Evolutionary conservation across 2,329 filamentous ascomycete species (phyloP), one percentile per base, ranked within the genome.

Genomic region (Pyricularia grisea): DNA sequence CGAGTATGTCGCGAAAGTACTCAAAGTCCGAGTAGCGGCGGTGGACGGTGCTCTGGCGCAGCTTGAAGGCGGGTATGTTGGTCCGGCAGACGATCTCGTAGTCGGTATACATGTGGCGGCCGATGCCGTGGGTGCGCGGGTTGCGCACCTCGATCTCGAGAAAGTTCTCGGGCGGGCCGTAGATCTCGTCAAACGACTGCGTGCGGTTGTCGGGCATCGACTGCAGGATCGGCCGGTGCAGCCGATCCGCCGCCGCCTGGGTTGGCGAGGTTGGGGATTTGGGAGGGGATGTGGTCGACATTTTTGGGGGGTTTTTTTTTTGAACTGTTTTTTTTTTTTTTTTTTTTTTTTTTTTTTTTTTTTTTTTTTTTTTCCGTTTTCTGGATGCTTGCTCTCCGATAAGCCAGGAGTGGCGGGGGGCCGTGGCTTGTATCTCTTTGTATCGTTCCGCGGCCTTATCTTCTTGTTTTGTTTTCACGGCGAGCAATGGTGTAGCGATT

Each of bases 131-230:
- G 31, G 94, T 97, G 81, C 93, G 90, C 42, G 95, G 95, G 79
- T 95, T 95, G 78, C 91, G 91, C 79, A 95, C 94, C 85, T 99
- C 95, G 72, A 99, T 97, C 84, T 99, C 95, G 68, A 99, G 87
- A 78, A 98, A 97, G 84, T 99, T 99, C 85, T 99, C 95, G 6
- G 95, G 95, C 66, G 94, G 93, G 17, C 94, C 95, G 80, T 99
- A 99, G 79, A 98, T 97, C 85, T 99, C 95, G 82, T 99, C 95
- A 78, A 97, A 98, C 77, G 91, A 95, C 84, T 99, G 95, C 81
- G 92, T 89, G 76, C 94, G 92, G 74, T 91, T 88, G 77, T 90
- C 88, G 66, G 88, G 88, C 82, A 90, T 87, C 72, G 87, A 85
- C 80, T 88, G 86, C 83, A 90, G 84, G 75, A 86, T 86, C 74